Conservation (phyloP, 495 filamentous ascomycete species). For the Letharia columbiana region DNA sequence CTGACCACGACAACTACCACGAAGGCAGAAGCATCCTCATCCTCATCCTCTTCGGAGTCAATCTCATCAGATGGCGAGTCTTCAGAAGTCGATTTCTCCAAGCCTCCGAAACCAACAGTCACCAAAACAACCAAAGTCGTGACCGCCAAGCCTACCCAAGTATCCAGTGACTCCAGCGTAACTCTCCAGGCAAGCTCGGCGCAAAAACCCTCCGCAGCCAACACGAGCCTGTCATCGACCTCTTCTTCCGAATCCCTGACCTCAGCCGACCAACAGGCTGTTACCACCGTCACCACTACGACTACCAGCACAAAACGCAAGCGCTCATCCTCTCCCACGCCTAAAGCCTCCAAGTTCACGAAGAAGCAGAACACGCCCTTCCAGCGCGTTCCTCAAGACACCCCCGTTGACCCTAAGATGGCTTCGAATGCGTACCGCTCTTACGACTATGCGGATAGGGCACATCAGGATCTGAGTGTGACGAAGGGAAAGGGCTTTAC, state of each 20-base stretch:
- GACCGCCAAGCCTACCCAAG: constrained; percentile 15
- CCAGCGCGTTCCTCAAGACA: constrained; percentile 24
- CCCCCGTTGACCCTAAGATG: constrained; percentile 45
- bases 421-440: constrained; percentile 63
- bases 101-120: constrained; percentile 10
- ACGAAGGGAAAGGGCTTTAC: constrained; percentile 97
- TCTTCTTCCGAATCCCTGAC: constrained; percentile 33
- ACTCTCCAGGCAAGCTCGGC: constrained; percentile 24
- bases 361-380: constrained; percentile 46
- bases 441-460: constrained; percentile 82
- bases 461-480: constrained; percentile 75
- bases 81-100: constrained; percentile 17
- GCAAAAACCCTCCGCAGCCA: constrained; percentile 29
- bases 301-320: constrained; percentile 37
- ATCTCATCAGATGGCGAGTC: constrained; percentile 26
- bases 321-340: constrained; percentile 36
- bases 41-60: constrained; percentile 26
- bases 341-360: constrained; percentile 29
- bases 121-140: constrained; percentile 7
- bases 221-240: constrained; percentile 35
- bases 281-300: constrained; percentile 28
- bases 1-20: neutral
- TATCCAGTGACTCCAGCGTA: constrained; percentile 28
- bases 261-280: constrained; percentile 9
- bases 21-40: constrained; percentile 31